A percentile compares a stretch with the other conserved stretches of the same genome.
Conservation (phyloP, 371 early-diverging fungal genomes). For the Blakeslea trispora region DNA sequence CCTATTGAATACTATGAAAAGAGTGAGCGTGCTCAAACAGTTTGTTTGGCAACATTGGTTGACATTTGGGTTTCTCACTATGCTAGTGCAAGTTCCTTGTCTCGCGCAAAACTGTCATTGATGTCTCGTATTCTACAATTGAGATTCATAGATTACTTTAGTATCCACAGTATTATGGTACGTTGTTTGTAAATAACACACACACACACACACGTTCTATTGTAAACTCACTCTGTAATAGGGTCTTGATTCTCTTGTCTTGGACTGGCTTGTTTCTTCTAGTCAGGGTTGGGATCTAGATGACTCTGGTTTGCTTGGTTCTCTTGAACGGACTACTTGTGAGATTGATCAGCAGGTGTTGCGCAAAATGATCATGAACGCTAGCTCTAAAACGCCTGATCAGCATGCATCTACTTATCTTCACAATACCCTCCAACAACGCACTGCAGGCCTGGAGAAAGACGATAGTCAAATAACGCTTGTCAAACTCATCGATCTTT, state of each 20-base stretch:
- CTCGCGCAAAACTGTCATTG: constrained; percentile 34
- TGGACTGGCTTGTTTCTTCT: constrained; percentile 37
- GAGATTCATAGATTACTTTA: constrained; percentile 39
- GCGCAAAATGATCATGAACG: constrained; percentile 12
- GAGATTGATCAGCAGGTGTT: constrained; percentile 18
- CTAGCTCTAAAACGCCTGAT: constrained; percentile 13
- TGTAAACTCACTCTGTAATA: no score
- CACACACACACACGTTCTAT: not conserved
- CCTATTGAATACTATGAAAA: constrained; percentile 59
- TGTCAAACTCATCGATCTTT: constrained; percentile 12
- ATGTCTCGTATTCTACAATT: constrained; percentile 40
- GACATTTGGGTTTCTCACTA: constrained; percentile 42
- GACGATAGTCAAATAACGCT: not conserved
- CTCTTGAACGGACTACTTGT: constrained; percentile 17
- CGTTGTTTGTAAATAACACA: constrained; percentile 1
- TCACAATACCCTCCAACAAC: constrained; percentile 7
- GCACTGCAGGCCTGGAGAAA: constrained; percentile 7
- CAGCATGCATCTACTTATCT: constrained; percentile 11
- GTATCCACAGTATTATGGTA: constrained; percentile 47
- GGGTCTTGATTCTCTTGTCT: constrained; percentile 15
- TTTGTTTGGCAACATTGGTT: constrained; percentile 42
- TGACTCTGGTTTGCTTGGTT: not conserved
- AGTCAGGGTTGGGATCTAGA: constrained; percentile 8
- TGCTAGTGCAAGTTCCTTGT: constrained; percentile 17
- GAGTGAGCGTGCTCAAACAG: constrained; percentile 41